Evolutionary conservation across 1,284 basidiomycete species (phyloP), one percentile per base, ranked within the genome.

Genomic region (Singerocomus rubriflavus): DNA sequence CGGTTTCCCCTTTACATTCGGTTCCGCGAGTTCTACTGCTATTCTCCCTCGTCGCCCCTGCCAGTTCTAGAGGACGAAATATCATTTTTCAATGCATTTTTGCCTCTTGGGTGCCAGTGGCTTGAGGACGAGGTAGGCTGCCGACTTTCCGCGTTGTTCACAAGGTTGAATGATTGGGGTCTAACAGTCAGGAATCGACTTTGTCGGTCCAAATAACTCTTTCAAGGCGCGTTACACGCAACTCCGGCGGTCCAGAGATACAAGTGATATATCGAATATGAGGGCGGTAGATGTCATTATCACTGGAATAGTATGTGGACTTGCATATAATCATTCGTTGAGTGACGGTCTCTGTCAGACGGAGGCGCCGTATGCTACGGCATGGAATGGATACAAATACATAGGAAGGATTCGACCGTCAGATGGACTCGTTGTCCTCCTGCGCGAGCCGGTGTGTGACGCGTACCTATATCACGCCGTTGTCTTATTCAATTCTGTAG

Each of bases 21-120:
- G 5, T 64, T 81, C 21, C 70, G 71, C 53, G 79, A 80, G 51
- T 70, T 77, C 44, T 76, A 72, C 53, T 72, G 65, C 33, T 67
- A 62, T 34, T 58, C 52, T 30, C 67, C 70, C 3, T 57, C 55
- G 16, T 48, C 42, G 3, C 67, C 69, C 38, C 44, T 70, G 12
- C 67, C 68, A 1, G 39, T 56, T 12, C 43, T 53, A n/a, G 57
- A 64, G 8, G 56, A 58, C 13, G 55, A 57, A n/a, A 49, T 53
- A 32, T 59, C 57, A 0, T 66, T 68, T 43, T 63, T 59, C 17
- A 75, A 74, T 48, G 76, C 71, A n/a, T 79, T 78, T 69, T 55
- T 79, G n/a, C 76, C 78, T 35, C 41, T 60, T 13, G 69, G 66
- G 38, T 69, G 66, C 46, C 55, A 55, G 17, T 72, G 65, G 65